These are phyloP conservation scores for Nicotiana undulata DNA, from an alignment of 257 asterid genomes.

Conservation along the genomic window DNA sequence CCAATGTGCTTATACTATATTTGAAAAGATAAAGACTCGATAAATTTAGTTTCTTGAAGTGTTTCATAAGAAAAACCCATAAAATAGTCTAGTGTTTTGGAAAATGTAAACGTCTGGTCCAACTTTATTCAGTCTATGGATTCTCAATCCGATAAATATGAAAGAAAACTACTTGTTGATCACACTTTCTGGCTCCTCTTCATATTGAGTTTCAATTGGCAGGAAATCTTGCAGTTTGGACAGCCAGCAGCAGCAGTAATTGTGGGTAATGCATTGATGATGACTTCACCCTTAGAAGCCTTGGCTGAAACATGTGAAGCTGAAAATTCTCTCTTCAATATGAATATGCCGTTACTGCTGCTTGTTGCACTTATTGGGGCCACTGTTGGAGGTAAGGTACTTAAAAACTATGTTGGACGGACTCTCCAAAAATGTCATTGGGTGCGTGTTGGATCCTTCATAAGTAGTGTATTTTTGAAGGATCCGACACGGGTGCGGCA, in stretches of 20 bases:
- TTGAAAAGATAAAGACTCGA: background rate
- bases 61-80: background rate
- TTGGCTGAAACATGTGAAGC: constrained; percentile 89
- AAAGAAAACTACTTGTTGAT: background rate
- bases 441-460: too few relatives aligned
- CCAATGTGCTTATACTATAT: background rate
- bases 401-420: background rate
- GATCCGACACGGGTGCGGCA: too few relatives aligned
- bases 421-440: too few relatives aligned
- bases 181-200: background rate
- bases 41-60: background rate
- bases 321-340: constrained; percentile 32
- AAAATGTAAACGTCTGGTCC: background rate
- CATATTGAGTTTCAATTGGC: constrained; percentile 16
- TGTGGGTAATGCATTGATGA: constrained; percentile 44
- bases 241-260: constrained; percentile 34
- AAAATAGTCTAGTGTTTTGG: background rate
- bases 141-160: background rate
- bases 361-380: constrained; percentile 85
- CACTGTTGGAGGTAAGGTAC: constrained; percentile 80
- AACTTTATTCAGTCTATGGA: background rate
- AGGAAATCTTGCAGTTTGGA: constrained; percentile 32
- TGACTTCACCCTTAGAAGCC: constrained; percentile 59
- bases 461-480: too few relatives aligned
- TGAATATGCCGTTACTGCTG: constrained; percentile 78